phyloP scores from a whole-genome alignment of 371 early-diverging fungal genomes.

The Rhizopus sp. region DNA sequence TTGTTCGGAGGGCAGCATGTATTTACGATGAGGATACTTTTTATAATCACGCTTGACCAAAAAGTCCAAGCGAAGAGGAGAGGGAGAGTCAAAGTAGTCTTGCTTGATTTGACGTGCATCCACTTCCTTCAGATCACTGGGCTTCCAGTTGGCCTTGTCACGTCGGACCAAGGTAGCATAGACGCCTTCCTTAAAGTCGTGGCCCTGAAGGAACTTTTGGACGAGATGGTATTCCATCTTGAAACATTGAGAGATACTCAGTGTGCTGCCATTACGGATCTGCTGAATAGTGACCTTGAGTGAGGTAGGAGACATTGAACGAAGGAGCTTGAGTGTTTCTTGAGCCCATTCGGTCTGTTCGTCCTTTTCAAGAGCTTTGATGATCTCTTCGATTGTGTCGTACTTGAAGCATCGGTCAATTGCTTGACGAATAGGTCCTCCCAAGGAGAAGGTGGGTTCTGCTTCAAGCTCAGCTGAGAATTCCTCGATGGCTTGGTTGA shows the following conservation, averaged over 20 bases:
- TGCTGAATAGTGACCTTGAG: slow-evolving; percentile 88
- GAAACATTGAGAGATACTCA: slow-evolving; percentile 80
- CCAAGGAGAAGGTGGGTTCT: slow-evolving; percentile 47
- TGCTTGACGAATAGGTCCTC: slow-evolving; percentile 65
- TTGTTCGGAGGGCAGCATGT: slow-evolving; percentile 79
- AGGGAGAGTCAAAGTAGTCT: slow-evolving; percentile 59
- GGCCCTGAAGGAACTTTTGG: slow-evolving; percentile 73
- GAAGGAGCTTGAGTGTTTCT: slow-evolving; percentile 68
- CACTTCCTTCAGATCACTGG: slow-evolving; percentile 56
- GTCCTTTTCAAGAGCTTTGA: slow-evolving; percentile 77
- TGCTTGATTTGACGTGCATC: slow-evolving; percentile 57
- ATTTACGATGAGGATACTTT: slow-evolving; percentile 78
- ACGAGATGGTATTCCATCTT: slow-evolving; percentile 85
- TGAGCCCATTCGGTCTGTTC: slow-evolving; percentile 66
- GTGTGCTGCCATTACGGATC: slow-evolving; percentile 71
- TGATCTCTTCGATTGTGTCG: slow-evolving; percentile 81
- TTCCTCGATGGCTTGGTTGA: slow-evolving; percentile 92
- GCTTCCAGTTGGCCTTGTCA: slow-evolving; percentile 75
- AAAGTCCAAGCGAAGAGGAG: slow-evolving; percentile 33
- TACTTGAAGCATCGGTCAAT: slow-evolving; percentile 89
- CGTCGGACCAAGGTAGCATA: slow-evolving; percentile 74
- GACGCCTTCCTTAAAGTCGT: slow-evolving; percentile 93
- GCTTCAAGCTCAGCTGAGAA: slow-evolving; percentile 66
- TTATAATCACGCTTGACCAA: slow-evolving; percentile 42
- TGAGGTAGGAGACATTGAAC: slow-evolving; percentile 82